phyloP scores from a whole-genome alignment of 1,284 basidiomycete species.

The Cryptococcus depauperatus region DNA sequence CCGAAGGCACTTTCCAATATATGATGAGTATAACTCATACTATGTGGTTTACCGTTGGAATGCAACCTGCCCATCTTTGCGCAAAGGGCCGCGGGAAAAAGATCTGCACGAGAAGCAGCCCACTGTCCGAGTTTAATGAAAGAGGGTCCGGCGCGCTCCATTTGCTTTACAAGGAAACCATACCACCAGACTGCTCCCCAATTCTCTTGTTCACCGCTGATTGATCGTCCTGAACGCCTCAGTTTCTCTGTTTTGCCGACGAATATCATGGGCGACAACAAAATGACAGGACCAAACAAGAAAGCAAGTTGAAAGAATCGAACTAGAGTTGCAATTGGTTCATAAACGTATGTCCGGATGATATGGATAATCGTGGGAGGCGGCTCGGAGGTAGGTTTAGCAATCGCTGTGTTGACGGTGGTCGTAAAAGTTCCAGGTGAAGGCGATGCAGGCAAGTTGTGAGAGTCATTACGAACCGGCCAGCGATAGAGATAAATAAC shows the following conservation, averaged over 20 bases:
- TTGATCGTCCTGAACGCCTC: conserved; percentile 32
- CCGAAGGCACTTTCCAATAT: conserved; percentile 81
- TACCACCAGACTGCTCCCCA: conserved; percentile 97
- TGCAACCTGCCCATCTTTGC: conserved; percentile 78
- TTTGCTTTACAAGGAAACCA: conserved; percentile 71
- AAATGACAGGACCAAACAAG: conserved; percentile 80
- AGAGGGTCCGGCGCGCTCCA: conserved; percentile 92
- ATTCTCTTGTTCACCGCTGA: conserved; percentile 54
- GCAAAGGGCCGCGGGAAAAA: conserved; percentile 91
- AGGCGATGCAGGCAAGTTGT: not conserved
- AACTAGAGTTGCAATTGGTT: conserved; percentile 73
- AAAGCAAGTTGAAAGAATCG: conserved; percentile 77
- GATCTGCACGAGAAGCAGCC: conserved; percentile 90
- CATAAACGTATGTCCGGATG: conserved; percentile 54
- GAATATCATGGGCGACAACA: conserved; percentile 76
- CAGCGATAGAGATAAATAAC: conserved; percentile 21
- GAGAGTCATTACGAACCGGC: conserved; percentile 25
- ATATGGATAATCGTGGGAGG: conserved; percentile 14
- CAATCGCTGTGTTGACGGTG: no score
- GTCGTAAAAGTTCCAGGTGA: not conserved
- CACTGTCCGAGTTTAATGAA: conserved; percentile 99
- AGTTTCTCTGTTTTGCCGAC: conserved; percentile 54
- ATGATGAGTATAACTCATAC: conserved; percentile 67
- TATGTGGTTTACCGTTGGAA: conserved; percentile 79
- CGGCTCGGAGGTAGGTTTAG: conserved; percentile 18